A percentile compares a stretch with the other conserved stretches of the same genome.
These are phyloP conservation scores for Amylostereum areolatum DNA, from an alignment of 1,284 basidiomycete genomes.

Conservation along the genomic window DNA sequence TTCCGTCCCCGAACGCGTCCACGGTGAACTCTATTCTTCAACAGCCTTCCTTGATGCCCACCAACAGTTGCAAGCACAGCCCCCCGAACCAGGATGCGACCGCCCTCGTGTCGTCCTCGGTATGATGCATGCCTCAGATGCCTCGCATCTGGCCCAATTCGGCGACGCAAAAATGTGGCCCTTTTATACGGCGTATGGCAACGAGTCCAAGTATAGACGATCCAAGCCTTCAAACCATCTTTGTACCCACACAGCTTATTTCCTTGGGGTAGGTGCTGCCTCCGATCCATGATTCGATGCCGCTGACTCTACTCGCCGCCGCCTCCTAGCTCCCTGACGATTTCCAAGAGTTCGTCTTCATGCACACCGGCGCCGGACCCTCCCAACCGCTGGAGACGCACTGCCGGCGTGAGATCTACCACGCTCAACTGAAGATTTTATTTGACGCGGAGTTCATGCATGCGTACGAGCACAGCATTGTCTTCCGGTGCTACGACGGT, in stretches of 20 bases:
- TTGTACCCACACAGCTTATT: neutral
- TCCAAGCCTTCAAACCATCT: neutral
- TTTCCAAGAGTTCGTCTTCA: neutral
- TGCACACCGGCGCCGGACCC: neutral
- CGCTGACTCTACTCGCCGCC: neutral
- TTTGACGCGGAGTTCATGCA: conserved; percentile 18
- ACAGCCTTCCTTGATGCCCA: neutral
- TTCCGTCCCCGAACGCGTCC: neutral
- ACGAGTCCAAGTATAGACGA: conserved; percentile 16
- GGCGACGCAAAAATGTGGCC: neutral
- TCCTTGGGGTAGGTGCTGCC: neutral
- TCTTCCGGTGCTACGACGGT: conserved; percentile 15
- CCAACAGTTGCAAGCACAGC: neutral
- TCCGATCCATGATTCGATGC: neutral
- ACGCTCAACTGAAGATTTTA: conserved; percentile 9
- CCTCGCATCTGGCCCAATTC: neutral
- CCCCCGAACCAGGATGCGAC: neutral
- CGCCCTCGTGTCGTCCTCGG: conserved; percentile 15
- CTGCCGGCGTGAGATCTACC: conserved; percentile 17
- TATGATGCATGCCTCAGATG: neutral
- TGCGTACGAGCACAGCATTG: conserved; percentile 17
- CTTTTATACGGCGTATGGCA: conserved; percentile 10
- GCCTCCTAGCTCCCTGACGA: neutral
- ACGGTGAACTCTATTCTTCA: neutral
- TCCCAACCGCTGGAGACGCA: conserved; percentile 10